Evolutionary conservation across 2,329 filamentous ascomycete species (phyloP), one percentile per base, ranked within the genome.

Genomic region (Cladosporium sp.): DNA sequence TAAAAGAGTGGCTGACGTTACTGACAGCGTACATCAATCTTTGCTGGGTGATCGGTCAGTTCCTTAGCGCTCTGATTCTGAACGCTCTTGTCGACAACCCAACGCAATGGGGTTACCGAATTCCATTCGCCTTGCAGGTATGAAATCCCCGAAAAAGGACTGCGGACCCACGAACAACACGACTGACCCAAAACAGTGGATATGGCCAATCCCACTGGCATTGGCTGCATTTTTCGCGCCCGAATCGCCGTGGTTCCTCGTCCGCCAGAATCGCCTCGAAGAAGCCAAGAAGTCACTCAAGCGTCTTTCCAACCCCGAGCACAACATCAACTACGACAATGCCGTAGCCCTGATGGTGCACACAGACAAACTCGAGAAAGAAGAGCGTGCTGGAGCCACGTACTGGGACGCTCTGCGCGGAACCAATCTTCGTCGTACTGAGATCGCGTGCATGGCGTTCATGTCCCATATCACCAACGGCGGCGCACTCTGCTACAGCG

Each of bases 11-110:
- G 82, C 26, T 51, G 14, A 53, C 46, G 75, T 75, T 1, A 54
- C 70, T 78, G 6, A 78, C 76, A 3, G 71, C 72, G 39, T 78
- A 77, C 60, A 74, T 64, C 30, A 87, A 87, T 69, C 76, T 87
- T 46, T 79, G 76, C 68, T 79, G 76, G 75, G 76, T 76, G 14
- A 73, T 79, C 43, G 77, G 77, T 3, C 76, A 79, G 60, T 69
- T 79, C 2, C 67, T 78, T 25, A 74, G 70, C 21, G 70, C 73
- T 4, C 74, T 75, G 26, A 69, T 79, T 59, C 66, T 78, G 7
- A 72, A 74, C 32, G 74, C 74, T 13, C 67, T 77, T 10, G 69
- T 76, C 18, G 66, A 69, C 25, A 68, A 71, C 23, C 39, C 58
- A 0, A 72, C 73, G 46, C 70, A 77, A 49, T 78, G 77, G 77